A percentile compares a stretch with the other conserved stretches of the same genome.
These are phyloP conservation scores for Coemansia sp. DNA, from an alignment of 192 early-diverging fungal genomes.

Conservation along the genomic window DNA sequence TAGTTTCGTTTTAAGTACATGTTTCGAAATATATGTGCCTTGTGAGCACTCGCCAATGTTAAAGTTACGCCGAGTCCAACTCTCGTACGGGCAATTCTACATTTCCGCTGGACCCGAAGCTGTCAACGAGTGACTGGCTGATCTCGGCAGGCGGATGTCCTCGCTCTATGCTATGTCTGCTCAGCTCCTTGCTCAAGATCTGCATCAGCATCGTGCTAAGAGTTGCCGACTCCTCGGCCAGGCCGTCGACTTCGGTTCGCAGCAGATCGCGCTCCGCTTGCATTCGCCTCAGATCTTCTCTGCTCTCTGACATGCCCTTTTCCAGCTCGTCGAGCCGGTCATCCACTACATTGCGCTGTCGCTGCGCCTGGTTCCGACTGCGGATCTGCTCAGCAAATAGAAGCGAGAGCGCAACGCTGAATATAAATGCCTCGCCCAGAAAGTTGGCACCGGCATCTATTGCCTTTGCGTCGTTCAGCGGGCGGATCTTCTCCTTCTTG, in stretches of 20 bases:
- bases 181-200: slow-evolving; percentile 36
- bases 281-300: slow-evolving; percentile 47
- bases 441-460: slow-evolving; percentile 85
- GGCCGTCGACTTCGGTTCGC: slow-evolving; percentile 20
- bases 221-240: slow-evolving; percentile 25
- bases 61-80: neutral
- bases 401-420: slow-evolving; percentile 71
- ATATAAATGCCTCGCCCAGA: slow-evolving; percentile 76
- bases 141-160: slow-evolving; percentile 24
- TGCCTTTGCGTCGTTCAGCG: slow-evolving; percentile 77
- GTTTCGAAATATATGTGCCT: neutral
- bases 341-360: slow-evolving; percentile 34
- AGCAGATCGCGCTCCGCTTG: slow-evolving; percentile 22
- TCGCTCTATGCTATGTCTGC: slow-evolving; percentile 15
- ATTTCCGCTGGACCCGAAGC: slow-evolving; percentile 25
- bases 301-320: slow-evolving; percentile 33
- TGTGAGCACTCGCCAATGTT: too few relatives aligned
- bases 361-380: slow-evolving; percentile 53
- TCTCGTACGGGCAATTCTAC: slow-evolving; percentile 9
- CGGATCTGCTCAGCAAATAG: slow-evolving; percentile 74
- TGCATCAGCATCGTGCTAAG: slow-evolving; percentile 42
- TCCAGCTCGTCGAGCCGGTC: slow-evolving; percentile 63
- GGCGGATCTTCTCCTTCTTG: slow-evolving; percentile 73
- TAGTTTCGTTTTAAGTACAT: slow-evolving; percentile 13
- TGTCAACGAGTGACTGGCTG: slow-evolving; percentile 30